Conservation (phyloP, 1,284 basidiomycete genomes). For the Microbotryomycetes sp. region DNA sequence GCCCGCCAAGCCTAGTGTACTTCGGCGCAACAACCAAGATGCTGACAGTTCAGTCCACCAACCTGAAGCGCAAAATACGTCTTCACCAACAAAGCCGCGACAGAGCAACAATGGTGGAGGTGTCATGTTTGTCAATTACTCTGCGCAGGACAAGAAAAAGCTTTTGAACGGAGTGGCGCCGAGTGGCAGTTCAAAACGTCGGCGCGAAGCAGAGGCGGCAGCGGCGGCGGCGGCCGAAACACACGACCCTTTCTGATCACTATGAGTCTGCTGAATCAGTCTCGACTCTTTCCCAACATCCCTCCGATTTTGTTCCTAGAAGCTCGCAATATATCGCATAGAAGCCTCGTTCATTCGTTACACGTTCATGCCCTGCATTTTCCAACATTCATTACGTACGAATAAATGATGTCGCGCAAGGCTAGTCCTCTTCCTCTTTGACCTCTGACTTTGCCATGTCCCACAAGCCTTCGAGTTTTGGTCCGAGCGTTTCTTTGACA, state of each 20-base stretch:
- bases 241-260: too few relatives aligned
- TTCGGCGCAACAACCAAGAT: background rate
- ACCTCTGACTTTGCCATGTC: conserved; percentile 66
- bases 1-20: background rate
- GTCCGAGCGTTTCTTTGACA: conserved; percentile 77
- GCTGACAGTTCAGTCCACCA: background rate
- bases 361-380: too few relatives aligned
- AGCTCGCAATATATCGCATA: too few relatives aligned
- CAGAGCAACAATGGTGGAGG: background rate
- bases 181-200: background rate
- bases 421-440: conserved; percentile 25
- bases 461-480: conserved; percentile 81
- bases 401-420: too few relatives aligned
- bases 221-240: too few relatives aligned
- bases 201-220: background rate
- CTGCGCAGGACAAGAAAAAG: background rate
- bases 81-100: background rate
- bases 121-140: conserved; percentile 1
- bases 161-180: background rate
- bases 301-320: too few relatives aligned
- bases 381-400: too few relatives aligned
- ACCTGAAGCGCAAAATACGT: background rate
- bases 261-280: too few relatives aligned
- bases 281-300: too few relatives aligned
- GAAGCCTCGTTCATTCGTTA: too few relatives aligned